Evolutionary conservation across 2,329 filamentous ascomycete species (phyloP).

Genomic region (Fusarium sp.): DNA sequence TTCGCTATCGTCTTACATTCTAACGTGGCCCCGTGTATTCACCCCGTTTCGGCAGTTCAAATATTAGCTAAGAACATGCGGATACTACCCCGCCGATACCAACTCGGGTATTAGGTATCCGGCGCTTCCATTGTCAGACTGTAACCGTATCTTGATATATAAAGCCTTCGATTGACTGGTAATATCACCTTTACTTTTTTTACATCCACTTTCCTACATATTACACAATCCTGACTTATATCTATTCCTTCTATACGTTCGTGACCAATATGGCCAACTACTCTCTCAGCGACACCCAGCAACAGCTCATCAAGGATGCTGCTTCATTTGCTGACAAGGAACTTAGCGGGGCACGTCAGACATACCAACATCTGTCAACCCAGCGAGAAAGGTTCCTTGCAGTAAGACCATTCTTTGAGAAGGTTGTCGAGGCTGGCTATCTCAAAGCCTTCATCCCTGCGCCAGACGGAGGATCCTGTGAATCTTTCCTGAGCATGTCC

Average conservation of each 20-base stretch:
- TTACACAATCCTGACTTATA: not conserved
- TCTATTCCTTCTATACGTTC: not conserved
- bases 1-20: not conserved
- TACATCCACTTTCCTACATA: not conserved
- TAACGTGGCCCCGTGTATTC: not conserved
- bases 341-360: not conserved
- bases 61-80: not conserved
- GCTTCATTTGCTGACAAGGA: not conserved
- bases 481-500: not conserved
- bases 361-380: not conserved
- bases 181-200: not conserved
- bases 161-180: not conserved
- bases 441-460: conserved; percentile 6
- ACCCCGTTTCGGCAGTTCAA: not conserved
- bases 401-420: not conserved
- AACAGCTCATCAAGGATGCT: not conserved
- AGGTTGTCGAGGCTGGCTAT: not conserved
- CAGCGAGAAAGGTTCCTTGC: not conserved
- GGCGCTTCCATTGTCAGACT: not conserved
- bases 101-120: not conserved
- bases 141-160: not conserved
- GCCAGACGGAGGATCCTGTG: not conserved
- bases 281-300: not conserved
- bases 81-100: not conserved
- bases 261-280: not conserved